Base-by-base conservation (phyloP, 345 rosid species). In the Pseudoturritis turrita region DNA sequence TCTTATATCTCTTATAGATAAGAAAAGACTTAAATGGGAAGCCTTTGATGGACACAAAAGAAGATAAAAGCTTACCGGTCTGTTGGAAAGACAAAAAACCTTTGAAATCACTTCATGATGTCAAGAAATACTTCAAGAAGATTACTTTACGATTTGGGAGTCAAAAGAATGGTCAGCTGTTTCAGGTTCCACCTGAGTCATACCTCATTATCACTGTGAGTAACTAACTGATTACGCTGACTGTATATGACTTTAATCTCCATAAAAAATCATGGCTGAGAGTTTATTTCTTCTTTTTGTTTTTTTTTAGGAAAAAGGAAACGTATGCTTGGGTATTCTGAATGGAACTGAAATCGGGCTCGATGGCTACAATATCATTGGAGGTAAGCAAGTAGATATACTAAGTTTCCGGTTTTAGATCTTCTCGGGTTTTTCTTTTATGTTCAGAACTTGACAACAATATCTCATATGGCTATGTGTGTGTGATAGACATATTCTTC, bases 31-130 rank as follows among this genome's bases (percentile, higher is more conserved):
- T 70, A 54, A 49, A 47, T 10, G 87, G 89, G 62, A 88, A 80
- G 83, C 78, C 84, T 10, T 63, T 94, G 44, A 80, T 35, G 68
- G 83, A 80, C 6, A 63, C 83, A 18, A 76, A 80, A 4, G 83
- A 87, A 39, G 99, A 91, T 58, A 70, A 50, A 54, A 79, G 90
- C 72, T 90, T 95, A 26, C 75, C 96, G 0, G 57, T 91, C 49
- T 95, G 99, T 83, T 95, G 97, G 99, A 91, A 88, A 85, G 95
- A 82, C 49, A 46, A 73, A 6, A 86, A 85, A 66, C 83, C 82
- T 25, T 59, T 84, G 69, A 84, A 87, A 74, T 72, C 87, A 23
- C 28, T 85, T 17, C 2, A 21, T 68, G 93, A 87, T 11, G 84
- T 83, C 46, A 83, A 78, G 77, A 63, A 67, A 51, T 72, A 87